Base-by-base conservation (phyloP, 352 stramenopile species). In the Elongisporangium anandrum region DNA sequence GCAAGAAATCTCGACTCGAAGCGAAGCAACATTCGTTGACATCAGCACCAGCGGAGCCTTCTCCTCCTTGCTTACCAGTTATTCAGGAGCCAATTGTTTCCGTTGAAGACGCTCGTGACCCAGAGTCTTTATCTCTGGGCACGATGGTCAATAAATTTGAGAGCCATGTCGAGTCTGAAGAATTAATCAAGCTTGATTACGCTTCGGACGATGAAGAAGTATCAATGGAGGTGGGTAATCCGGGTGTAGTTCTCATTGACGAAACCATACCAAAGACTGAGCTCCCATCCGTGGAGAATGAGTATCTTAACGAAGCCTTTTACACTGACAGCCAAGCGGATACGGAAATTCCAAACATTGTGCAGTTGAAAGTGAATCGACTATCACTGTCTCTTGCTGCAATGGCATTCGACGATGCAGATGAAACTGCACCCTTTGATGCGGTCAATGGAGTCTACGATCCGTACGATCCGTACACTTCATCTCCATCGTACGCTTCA, bases 321-420 rank as follows among this genome's bases (percentile, higher is more conserved):
- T 8, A 41, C 13, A 41, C 29, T 13, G 29, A 41, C 5, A 41
- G 29, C 29, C 29, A 41, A 8, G 2, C 29, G 29, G 29, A 41
- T 2, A 15, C 29, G 13, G 29, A 41, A 2, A 15, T 41, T 1
- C 4, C 29, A 15, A 8, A 64, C 6, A 49, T 20, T 29, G 24
- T 26, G 12, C 34, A 15, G 1, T 10, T 51, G 26, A 29, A 51
- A 23, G 24, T 22, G 9, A 51, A 24, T n/a, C 56, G 41, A 7
- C 41, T 47, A 7, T 67, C 61, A 7, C 26, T 60, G 13, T 51
- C 61, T 10, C 63, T 69, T 13, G 63, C 52, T 26, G 63, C 52
- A 21, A 39, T 69, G 5, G 63, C 63, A 8, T 65, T 69, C 29
- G 58, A 52, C 15, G 23, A 63, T 23, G 50, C 53, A 7, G 54